Conservation (phyloP, 2,329 filamentous ascomycete genomes). For the Aspergillus chevalieri region DNA sequence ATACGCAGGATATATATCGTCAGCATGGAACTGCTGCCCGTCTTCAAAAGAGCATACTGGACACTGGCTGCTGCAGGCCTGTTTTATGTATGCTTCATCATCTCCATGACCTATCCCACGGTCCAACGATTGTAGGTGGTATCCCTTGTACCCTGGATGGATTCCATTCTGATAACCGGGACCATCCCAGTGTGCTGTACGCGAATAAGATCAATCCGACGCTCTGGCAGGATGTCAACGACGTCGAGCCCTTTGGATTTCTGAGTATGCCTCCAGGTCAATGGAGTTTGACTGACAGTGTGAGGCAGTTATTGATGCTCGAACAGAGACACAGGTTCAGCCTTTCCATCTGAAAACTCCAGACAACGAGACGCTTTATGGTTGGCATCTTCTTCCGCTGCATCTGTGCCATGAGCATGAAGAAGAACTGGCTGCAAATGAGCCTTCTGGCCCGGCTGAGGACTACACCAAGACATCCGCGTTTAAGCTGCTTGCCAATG, state of each 20-base stretch:
- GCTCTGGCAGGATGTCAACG: slow-evolving; percentile 65
- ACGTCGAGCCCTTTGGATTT: slow-evolving; percentile 80
- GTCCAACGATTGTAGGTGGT: slow-evolving; percentile 71
- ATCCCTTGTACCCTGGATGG: neutral
- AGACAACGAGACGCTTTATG: slow-evolving; percentile 73
- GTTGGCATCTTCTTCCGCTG: slow-evolving; percentile 84
- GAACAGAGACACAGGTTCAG: slow-evolving; percentile 73
- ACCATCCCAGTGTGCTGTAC: slow-evolving; percentile 63
- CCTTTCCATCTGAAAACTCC: slow-evolving; percentile 71
- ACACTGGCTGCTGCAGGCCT: slow-evolving; percentile 54
- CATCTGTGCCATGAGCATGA: slow-evolving; percentile 70
- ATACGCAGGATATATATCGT: neutral
- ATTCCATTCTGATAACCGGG: slow-evolving; percentile 1
- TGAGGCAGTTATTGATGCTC: slow-evolving; percentile 8
- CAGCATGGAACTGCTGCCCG: slow-evolving; percentile 37
- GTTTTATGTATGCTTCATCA: slow-evolving; percentile 62
- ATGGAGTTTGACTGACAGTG: neutral
- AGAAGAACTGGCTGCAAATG: slow-evolving; percentile 50
- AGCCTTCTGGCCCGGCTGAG: slow-evolving; percentile 45
- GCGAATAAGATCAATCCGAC: slow-evolving; percentile 70
- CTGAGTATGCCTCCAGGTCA: slow-evolving; percentile 52
- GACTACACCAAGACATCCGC: slow-evolving; percentile 45
- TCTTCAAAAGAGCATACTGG: slow-evolving; percentile 50
- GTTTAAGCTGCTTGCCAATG: slow-evolving; percentile 46
- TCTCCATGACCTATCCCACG: slow-evolving; percentile 59